phyloP scores from a whole-genome alignment of 805 yeast genomes.

The Yarrowia sp. region DNA sequence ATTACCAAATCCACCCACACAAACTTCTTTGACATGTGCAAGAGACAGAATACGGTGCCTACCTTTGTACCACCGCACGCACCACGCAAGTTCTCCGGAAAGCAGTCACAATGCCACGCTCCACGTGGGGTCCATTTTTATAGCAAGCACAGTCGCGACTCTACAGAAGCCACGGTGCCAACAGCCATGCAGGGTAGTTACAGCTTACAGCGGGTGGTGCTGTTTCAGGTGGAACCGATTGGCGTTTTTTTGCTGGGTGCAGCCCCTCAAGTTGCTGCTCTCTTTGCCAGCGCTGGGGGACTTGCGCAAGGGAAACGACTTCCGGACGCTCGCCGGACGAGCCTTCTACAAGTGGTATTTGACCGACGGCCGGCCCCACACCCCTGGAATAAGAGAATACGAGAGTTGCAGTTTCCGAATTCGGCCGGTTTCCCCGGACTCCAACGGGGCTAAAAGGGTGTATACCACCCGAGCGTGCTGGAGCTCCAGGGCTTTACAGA shows the following conservation, averaged over 20 bases:
- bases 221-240: not conserved
- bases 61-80: too few species aligned
- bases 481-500: too few species aligned
- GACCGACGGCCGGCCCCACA: constrained; percentile 6
- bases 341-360: constrained; percentile 9
- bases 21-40: not conserved
- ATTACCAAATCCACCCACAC: too few species aligned
- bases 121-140: not conserved
- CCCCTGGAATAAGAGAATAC: constrained; percentile 31
- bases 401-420: constrained; percentile 23
- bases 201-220: constrained; percentile 6
- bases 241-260: not conserved
- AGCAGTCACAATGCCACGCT: not conserved
- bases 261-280: not conserved
- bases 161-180: not conserved
- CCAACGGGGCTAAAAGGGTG: not conserved
- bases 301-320: too few species aligned
- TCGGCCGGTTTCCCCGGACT: constrained; percentile 17
- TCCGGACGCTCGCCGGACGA: not conserved
- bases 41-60: too few species aligned
- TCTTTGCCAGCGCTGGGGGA: not conserved
- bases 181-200: constrained; percentile 7
- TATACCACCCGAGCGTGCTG: not conserved
- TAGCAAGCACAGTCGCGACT: not conserved
- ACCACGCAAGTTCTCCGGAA: not conserved